Conservation (phyloP, 139 green algal genomes). For the Zygnema circumcarinatum region DNA sequence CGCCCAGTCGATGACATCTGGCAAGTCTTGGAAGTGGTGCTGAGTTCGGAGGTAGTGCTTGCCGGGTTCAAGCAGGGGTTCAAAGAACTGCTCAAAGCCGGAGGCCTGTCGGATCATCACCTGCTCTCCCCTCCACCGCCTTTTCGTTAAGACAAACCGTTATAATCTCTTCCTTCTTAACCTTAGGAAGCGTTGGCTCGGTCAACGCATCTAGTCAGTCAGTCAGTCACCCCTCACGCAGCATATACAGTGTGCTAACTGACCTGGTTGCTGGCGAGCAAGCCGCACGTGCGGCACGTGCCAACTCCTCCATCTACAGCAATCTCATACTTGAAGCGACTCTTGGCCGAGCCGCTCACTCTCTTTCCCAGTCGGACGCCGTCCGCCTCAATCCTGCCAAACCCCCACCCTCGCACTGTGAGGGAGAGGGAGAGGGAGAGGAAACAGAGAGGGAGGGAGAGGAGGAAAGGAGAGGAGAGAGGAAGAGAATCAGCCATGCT, state of each 20-base stretch:
- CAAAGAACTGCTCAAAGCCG: constrained; percentile 40
- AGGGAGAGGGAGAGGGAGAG: constrained; percentile 17
- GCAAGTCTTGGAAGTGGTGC: constrained; percentile 48
- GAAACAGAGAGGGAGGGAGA: neutral
- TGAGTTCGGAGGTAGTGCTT: constrained; percentile 37
- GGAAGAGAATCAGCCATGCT: no score
- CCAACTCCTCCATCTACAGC: constrained; percentile 32
- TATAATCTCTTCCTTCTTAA: no score
- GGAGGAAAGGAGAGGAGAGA: neutral
- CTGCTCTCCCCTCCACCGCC: no score
- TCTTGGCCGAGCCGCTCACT: neutral
- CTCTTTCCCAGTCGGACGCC: constrained; percentile 13
- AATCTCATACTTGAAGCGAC: constrained; percentile 33
- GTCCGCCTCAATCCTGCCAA: constrained; percentile 22
- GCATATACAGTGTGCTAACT: no score
- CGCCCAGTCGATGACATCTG: constrained; percentile 24
- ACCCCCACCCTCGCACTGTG: no score
- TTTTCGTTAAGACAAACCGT: no score
- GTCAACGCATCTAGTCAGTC: no score
- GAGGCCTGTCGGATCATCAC: constrained; percentile 48
- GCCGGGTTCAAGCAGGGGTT: constrained; percentile 32
- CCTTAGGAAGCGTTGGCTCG: no score
- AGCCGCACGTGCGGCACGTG: constrained; percentile 6
- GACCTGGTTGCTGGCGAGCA: constrained; percentile 36
- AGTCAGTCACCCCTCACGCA: no score